phyloP scores from a whole-genome alignment of 768 basidiomycete genomes.

The Cubamyces lactineus region DNA sequence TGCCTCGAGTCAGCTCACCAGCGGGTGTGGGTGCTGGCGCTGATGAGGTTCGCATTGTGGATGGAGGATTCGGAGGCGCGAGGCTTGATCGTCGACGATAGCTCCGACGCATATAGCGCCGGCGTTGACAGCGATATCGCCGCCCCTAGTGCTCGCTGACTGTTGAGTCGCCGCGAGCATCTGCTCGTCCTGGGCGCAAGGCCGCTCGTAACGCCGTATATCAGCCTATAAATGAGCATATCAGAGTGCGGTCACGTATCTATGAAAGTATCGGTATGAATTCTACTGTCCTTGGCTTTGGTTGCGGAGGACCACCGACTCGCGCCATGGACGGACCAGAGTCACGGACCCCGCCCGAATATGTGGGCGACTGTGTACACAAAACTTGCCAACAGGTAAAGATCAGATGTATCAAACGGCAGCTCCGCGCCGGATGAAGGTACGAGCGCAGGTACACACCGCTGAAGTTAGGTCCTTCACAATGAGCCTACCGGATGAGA shows the following conservation, averaged over 20 bases:
- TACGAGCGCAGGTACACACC: not conserved
- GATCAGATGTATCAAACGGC: constrained; percentile 2
- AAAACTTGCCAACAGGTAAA: not conserved
- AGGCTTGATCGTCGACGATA: not conserved
- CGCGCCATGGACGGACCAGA: not conserved
- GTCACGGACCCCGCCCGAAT: not conserved
- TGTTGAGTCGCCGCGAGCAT: not conserved
- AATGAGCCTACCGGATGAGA: too few species aligned
- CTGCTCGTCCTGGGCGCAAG: not conserved
- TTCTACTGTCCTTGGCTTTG: too few species aligned
- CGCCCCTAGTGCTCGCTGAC: not conserved
- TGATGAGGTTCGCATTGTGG: constrained; percentile 1
- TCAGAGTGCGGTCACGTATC: too few species aligned
- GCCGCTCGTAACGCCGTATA: too few species aligned
- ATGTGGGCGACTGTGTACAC: constrained; percentile 5
- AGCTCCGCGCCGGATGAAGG: not conserved
- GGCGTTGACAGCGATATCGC: not conserved
- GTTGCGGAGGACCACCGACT: too few species aligned
- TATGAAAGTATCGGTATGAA: too few species aligned
- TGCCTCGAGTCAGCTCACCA: not conserved
- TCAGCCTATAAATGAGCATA: too few species aligned
- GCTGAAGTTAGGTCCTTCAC: too few species aligned
- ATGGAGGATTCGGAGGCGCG: not conserved
- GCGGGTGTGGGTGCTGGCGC: not conserved
- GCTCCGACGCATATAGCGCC: not conserved